Evolutionary conservation across 495 filamentous ascomycete species (phyloP), one percentile per base, ranked within the genome.

Genomic region (Hamigera avellanea): DNA sequence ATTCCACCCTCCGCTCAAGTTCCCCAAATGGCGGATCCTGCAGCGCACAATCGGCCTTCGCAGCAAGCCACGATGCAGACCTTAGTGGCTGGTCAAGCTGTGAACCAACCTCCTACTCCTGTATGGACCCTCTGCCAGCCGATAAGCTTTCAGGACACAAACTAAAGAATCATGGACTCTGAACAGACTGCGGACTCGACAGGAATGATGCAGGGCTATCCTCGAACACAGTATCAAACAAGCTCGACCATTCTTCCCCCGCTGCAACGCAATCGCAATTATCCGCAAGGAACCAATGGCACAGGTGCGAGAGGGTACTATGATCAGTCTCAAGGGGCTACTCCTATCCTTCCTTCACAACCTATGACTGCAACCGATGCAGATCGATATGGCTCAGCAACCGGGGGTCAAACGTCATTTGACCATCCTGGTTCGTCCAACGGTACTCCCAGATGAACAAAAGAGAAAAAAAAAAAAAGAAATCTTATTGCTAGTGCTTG

Each of bases 21-120:
- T 34, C 42, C 61, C 15, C 57, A 59, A 37, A 59, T 62, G 50
- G 44, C 55, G 32, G 59, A 65, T 42, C 56, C 61, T n/a, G 52
- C 50, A 14, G 48, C 46, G 9, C 60, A 64, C 37, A 44, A 45
- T 29, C 56, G 61, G 23, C 40, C 54, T 13, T 55, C 50, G 37
- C 61, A 65, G 29, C 59, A 65, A 40, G 59, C 61, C 14, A 48
- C 61, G 1, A 61, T 65, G 53, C 59, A 61, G 42, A 56, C 57
- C 33, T 29, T 65, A 35, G 59, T 61, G 41, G 51, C 56, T 40
- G 28, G 28, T 15, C 28, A 30, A 15, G 12, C 28, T 30, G 59
- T 61, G 50, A 62, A 61, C 34, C 57, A 54, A 43, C 53, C 59
- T 44, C 57, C 57, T 31, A 65, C 61, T 41, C 61, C 61, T 55